A percentile compares a stretch with the other conserved stretches of the same genome.
phyloP scores from a whole-genome alignment of 352 stramenopile species.

The Globisporangium alternatum region DNA sequence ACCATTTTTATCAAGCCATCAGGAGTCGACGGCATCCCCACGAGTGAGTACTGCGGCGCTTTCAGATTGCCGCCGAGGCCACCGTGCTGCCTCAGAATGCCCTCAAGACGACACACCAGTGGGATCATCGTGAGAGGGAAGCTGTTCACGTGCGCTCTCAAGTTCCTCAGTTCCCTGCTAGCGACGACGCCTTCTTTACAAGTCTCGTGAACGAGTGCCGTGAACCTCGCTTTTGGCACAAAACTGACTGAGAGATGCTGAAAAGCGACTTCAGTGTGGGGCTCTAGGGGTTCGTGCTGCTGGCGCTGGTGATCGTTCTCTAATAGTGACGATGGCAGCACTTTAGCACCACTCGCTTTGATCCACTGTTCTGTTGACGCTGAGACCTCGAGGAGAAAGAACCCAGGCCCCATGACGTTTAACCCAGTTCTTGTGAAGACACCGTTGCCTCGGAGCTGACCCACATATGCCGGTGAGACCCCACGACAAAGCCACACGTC shows the following conservation, averaged over 20 bases:
- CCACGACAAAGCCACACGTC: conserved; percentile 35
- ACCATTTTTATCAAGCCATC: conserved; percentile 19
- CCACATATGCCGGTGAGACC: conserved; percentile 24
- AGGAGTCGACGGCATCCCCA: conserved; percentile 9
- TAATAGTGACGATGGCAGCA: background rate
- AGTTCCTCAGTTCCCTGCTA: background rate
- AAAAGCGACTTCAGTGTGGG: background rate
- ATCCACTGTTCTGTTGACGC: conserved; percentile 2
- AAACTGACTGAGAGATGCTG: conserved; percentile 6
- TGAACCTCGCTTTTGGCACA: conserved; percentile 5
- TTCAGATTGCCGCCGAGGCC: background rate
- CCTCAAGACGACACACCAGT: background rate
- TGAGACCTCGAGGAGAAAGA: conserved; percentile 20
- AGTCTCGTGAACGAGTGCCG: background rate
- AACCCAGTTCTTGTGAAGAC: conserved; percentile 12
- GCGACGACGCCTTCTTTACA: background rate
- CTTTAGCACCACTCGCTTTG: background rate
- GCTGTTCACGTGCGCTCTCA: background rate
- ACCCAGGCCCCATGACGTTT: conserved; percentile 22
- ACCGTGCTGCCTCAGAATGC: background rate
- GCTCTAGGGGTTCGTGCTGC: background rate
- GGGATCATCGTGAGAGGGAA: conserved; percentile 10
- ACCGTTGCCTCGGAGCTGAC: conserved; percentile 15
- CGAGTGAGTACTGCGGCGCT: background rate
- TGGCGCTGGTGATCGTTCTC: background rate